phyloP scores from a whole-genome alignment of 306 rosid species.

The Macrotyloma uniflorum region DNA sequence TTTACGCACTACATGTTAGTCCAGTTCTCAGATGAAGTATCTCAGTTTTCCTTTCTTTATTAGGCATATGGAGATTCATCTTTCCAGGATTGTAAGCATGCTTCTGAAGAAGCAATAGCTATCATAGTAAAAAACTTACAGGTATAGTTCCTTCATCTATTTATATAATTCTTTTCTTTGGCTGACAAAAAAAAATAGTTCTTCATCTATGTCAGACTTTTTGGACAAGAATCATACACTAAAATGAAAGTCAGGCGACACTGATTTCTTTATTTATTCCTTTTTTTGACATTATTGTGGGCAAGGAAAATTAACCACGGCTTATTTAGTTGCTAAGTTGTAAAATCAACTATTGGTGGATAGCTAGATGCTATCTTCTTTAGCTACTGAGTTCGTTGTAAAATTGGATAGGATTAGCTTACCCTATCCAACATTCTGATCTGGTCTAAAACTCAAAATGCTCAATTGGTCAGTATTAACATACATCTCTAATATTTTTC shows the following conservation, averaged over 20 bases:
- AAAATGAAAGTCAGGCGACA: constrained; percentile 27
- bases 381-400: constrained; percentile 1
- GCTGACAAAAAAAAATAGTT: no score
- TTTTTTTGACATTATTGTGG: neutral
- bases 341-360: constrained; percentile 7
- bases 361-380: constrained; percentile 16
- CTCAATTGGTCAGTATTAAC: neutral
- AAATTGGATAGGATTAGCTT: constrained; percentile 25
- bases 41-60: constrained; percentile 29
- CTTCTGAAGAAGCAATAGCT: constrained; percentile 90
- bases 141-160: constrained; percentile 50
- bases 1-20: constrained; percentile 6
- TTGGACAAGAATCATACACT: neutral
- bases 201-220: constrained; percentile 21
- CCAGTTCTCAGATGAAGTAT: constrained; percentile 27
- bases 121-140: constrained; percentile 72
- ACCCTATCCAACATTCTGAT: neutral
- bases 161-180: no score
- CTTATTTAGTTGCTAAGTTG: constrained; percentile 26
- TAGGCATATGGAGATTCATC: constrained; percentile 95
- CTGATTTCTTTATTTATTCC: neutral
- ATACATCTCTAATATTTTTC: constrained; percentile 27
- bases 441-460: neutral
- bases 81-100: constrained; percentile 84
- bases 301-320: neutral